phyloP scores from a whole-genome alignment of 208 protist species.

The Wallacemonas sp. region DNA sequence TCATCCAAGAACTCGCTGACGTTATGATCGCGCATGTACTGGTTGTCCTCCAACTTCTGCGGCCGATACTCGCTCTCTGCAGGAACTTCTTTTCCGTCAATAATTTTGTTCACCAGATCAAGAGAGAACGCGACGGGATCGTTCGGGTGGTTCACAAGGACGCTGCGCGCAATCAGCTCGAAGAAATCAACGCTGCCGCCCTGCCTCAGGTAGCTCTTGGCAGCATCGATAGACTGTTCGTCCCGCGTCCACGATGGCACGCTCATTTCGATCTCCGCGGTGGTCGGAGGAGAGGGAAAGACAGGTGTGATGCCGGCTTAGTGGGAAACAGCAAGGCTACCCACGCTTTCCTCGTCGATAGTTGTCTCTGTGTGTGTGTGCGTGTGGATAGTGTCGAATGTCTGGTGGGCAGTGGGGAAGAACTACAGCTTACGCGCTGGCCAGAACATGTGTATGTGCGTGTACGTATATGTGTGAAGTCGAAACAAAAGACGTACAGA shows the following conservation, averaged over 20 bases:
- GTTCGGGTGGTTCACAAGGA: constrained; percentile 67
- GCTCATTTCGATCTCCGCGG: constrained; percentile 28
- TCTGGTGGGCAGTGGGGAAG: no score
- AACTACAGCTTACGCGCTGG: no score
- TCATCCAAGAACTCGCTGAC: constrained; percentile 86
- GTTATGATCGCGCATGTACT: constrained; percentile 74
- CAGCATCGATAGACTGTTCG: constrained; percentile 81
- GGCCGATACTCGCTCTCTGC: constrained; percentile 48
- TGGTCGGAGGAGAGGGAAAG: no score
- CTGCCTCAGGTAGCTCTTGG: constrained; percentile 83
- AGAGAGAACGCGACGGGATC: constrained; percentile 53
- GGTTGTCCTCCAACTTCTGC: constrained; percentile 64
- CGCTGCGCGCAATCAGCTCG: constrained; percentile 75
- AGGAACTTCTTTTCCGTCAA: constrained; percentile 50
- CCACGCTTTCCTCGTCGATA: no score
- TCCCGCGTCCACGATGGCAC: constrained; percentile 77
- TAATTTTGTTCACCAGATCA: constrained; percentile 61
- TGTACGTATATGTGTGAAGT: constrained; percentile 2
- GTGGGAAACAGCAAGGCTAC: no score
- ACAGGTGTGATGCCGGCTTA: no score
- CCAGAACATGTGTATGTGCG: neutral
- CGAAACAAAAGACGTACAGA: constrained; percentile 11
- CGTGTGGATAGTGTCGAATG: neutral
- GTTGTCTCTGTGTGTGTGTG: neutral
- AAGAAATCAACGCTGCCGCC: constrained; percentile 87